Percentiles rank a stretch among this genome's conserved stretches.
Conservation (phyloP, 805 yeast genomes). For the Metschnikowia orientalis region DNA sequence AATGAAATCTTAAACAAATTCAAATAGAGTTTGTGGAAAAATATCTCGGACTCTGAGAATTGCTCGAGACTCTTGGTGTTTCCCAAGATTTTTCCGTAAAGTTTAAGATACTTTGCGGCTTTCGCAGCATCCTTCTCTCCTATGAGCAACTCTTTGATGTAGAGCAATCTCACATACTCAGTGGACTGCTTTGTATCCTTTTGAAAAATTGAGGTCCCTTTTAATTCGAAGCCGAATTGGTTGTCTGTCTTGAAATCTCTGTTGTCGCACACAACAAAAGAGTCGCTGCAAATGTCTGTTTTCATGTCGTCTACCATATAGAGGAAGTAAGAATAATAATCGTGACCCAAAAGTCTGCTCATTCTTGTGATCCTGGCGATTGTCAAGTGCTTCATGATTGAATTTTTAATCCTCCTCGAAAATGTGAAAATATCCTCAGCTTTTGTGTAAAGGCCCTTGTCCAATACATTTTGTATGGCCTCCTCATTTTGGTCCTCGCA, state of each 20-base stretch:
- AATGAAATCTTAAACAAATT: slow-evolving; percentile 27
- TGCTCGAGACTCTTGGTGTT: slow-evolving; percentile 8
- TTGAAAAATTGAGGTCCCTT: slow-evolving; percentile 15
- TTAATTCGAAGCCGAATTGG: slow-evolving; percentile 43
- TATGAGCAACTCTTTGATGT: slow-evolving; percentile 39
- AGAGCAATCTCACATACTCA: slow-evolving; percentile 32
- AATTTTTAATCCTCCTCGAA: slow-evolving; percentile 45
- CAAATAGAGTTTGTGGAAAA: slow-evolving; percentile 25
- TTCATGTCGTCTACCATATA: slow-evolving; percentile 15
- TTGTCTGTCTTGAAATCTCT: slow-evolving; percentile 56
- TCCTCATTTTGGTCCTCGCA: slow-evolving; percentile 48
- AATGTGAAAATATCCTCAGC: slow-evolving; percentile 63
- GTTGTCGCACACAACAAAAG: slow-evolving; percentile 42
- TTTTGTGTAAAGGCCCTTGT: slow-evolving; percentile 59
- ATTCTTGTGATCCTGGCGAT: slow-evolving; percentile 31
- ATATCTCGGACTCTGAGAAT: slow-evolving; percentile 23
- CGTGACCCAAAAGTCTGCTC: slow-evolving; percentile 29
- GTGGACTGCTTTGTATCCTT: slow-evolving; percentile 14
- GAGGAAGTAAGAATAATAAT: slow-evolving; percentile 27
- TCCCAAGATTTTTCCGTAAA: slow-evolving; percentile 24
- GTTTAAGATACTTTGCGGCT: slow-evolving; percentile 21
- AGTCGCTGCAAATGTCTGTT: slow-evolving; percentile 13
- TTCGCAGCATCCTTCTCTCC: slow-evolving; percentile 27
- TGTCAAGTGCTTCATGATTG: slow-evolving; percentile 43
- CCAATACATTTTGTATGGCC: slow-evolving; percentile 50